Percentiles rank a stretch among this genome's conserved stretches.
phyloP scores from a whole-genome alignment of 2,329 filamentous ascomycete species.

The Curvularia sp. region DNA sequence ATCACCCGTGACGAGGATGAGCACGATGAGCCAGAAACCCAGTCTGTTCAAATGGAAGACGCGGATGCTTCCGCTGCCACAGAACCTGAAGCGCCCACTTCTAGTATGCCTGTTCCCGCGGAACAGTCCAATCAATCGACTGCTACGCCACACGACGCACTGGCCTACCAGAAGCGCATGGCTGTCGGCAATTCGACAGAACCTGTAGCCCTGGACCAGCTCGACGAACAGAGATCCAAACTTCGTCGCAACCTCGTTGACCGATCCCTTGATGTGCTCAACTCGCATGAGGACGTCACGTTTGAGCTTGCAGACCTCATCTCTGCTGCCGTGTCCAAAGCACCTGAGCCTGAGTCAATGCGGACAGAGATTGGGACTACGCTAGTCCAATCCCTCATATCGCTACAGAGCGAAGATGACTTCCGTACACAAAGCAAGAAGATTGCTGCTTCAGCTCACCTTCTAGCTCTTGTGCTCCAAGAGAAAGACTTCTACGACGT shows the following conservation, averaged over 20 bases:
- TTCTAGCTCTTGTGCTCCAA: conserved; percentile 86
- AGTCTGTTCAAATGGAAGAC: conserved; percentile 53
- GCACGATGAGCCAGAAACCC: conserved; percentile 39
- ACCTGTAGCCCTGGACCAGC: conserved; percentile 72
- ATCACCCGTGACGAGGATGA: conserved; percentile 35
- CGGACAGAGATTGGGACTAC: conserved; percentile 81
- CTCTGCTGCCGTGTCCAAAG: conserved; percentile 70
- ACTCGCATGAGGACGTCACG: conserved; percentile 84
- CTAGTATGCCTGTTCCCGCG: conserved; percentile 30
- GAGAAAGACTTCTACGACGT: conserved; percentile 80
- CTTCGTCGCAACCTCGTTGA: conserved; percentile 83
- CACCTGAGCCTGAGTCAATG: conserved; percentile 63
- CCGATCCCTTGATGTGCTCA: conserved; percentile 86
- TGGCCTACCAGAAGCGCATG: conserved; percentile 46
- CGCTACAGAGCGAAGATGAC: conserved; percentile 65
- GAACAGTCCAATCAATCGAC: conserved; percentile 21
- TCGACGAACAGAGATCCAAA: conserved; percentile 76
- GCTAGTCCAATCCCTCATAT: conserved; percentile 81
- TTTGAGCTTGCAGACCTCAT: conserved; percentile 93
- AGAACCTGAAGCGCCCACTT: conserved; percentile 19
- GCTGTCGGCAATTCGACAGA: conserved; percentile 44
- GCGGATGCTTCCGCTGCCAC: conserved; percentile 25
- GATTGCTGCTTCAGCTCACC: conserved; percentile 88
- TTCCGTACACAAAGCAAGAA: conserved; percentile 67
- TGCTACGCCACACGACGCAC: conserved; percentile 29